phyloP scores from a whole-genome alignment of 1,139 yeast genomes.

The Magnusiomyces tetraspermus region DNA sequence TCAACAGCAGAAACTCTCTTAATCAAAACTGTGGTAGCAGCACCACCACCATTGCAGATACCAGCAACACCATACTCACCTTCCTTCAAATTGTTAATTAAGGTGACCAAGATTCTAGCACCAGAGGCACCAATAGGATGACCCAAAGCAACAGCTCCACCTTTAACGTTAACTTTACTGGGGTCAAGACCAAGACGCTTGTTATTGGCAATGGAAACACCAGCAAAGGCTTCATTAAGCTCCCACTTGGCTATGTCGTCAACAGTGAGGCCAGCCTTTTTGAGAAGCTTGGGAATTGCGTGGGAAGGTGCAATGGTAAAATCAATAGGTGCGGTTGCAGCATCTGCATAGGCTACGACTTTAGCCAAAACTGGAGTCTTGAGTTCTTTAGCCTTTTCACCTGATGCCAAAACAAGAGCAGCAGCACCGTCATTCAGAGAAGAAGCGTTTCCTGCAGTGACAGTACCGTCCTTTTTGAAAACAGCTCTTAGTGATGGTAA shows the following conservation, averaged over 20 bases:
- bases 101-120: constrained; percentile 79
- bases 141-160: constrained; percentile 95
- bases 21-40: constrained; percentile 71
- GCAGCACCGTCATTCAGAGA: constrained; percentile 94
- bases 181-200: constrained; percentile 54
- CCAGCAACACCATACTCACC: constrained; percentile 91
- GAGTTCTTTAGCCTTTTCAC: constrained; percentile 56
- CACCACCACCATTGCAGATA: constrained; percentile 97
- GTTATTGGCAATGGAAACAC: constrained; percentile 81
- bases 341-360: constrained; percentile 87
- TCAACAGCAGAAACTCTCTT: constrained; percentile 36
- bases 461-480: constrained; percentile 84
- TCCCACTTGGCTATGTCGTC: constrained; percentile 57
- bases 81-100: constrained; percentile 61
- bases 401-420: constrained; percentile 75
- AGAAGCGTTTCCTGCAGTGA: constrained; percentile 90
- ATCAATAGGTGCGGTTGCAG: constrained; percentile 83
- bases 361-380: constrained; percentile 59
- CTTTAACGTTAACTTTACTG: constrained; percentile 73
- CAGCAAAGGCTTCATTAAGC: constrained; percentile 89
- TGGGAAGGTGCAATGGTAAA: constrained; percentile 89
- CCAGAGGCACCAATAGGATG: constrained; percentile 96
- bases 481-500: constrained; percentile 73
- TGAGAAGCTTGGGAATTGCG: constrained; percentile 79
- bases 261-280: constrained; percentile 43